A percentile compares a stretch with the other conserved stretches of the same genome.
phyloP scores from a whole-genome alignment of 1,284 basidiomycete genomes.

The Cutaneotrichosporon sp. region DNA sequence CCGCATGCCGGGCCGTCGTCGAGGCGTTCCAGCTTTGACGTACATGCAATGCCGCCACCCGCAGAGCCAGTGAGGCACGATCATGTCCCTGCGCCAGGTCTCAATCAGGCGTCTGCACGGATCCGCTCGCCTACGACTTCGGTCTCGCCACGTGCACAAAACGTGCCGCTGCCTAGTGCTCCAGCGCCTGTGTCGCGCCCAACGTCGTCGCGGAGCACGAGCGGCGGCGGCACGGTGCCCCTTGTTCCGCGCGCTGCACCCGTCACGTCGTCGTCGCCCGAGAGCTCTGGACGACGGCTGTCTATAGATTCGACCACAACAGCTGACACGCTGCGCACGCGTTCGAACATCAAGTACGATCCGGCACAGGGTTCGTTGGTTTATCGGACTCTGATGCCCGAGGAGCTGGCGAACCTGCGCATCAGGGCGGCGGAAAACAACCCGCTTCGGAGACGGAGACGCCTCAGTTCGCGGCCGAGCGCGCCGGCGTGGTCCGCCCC shows the following conservation, averaged over 20 bases:
- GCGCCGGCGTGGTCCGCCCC: conserved; percentile 39
- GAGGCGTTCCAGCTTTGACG: conserved; percentile 13
- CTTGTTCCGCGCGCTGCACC: too few species aligned
- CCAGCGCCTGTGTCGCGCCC: conserved; percentile 15
- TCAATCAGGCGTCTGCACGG: not conserved
- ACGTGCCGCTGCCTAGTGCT: conserved; percentile 18
- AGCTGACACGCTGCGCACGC: not conserved
- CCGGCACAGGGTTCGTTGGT: conserved; percentile 24
- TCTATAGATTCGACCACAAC: conserved; percentile 14
- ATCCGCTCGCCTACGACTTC: conserved; percentile 37
- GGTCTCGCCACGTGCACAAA: conserved; percentile 33
- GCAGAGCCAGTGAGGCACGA: conserved; percentile 15
- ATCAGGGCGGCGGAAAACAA: conserved; percentile 27
- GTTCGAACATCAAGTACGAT: conserved; percentile 17
- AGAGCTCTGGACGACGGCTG: conserved; percentile 14
- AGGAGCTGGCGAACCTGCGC: conserved; percentile 29
- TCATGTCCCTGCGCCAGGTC: not conserved
- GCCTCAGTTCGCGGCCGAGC: conserved; percentile 8
- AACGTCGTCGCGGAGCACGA: conserved; percentile 6
- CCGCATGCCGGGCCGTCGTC: conserved; percentile 9
- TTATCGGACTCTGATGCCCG: conserved; percentile 24
- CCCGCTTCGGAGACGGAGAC: conserved; percentile 23
- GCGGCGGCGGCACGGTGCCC: not conserved
- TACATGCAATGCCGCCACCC: conserved; percentile 31
- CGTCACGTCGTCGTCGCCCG: conserved; percentile 16